Base-by-base conservation (phyloP, 495 filamentous ascomycete genomes). In the Aspergillus bridgeri region DNA sequence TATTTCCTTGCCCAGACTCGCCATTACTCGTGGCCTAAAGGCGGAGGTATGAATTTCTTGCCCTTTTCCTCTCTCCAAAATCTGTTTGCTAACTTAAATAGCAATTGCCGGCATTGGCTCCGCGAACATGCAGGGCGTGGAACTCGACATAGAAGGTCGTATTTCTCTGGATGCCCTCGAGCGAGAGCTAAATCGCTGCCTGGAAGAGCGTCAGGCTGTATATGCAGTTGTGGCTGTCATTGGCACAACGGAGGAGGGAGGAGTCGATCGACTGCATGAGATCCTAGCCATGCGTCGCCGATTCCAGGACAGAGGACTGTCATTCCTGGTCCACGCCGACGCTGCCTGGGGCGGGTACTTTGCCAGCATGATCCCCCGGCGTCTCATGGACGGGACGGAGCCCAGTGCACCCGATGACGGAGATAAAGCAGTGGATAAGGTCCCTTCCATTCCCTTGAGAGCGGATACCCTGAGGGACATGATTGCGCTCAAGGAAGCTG, bases 311-410 rank as follows among this genome's bases (percentile, higher is more conserved):
- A 54, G 66, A 43, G 78, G 77, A 0, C 58, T 78, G 4, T 75
- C 71, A 65, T 79, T 66, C 50, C 60, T 53, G 9, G 61, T 80
- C 2, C 77, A 80, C 54, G 68, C 62, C 9, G 77, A 79, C 56
- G 75, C 74, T 8, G 77, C 76, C 0, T 81, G 78, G 78, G 76
- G 78, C 19, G 78, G 78, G 5, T 81, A 81, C 51, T 80, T 81
- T 59, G 62, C 65, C 59, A 65, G 73, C 0, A 76, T 77, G 75
- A 52, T 78, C 15, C 70, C 65, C 8, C 29, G 29, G 5, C 7
- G 13, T 5, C 7, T 33, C 29, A 33, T 33, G 29, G 13, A 2
- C 29, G 6, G 13, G 29, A 11, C 8, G 4, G 29, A 33, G 8
- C 6, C 29, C 6, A 9, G 13, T 9, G 6, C 29, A 9, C 13